phyloP scores from a whole-genome alignment of 176 grass and related monocot species.

The Triticum turgidum region DNA sequence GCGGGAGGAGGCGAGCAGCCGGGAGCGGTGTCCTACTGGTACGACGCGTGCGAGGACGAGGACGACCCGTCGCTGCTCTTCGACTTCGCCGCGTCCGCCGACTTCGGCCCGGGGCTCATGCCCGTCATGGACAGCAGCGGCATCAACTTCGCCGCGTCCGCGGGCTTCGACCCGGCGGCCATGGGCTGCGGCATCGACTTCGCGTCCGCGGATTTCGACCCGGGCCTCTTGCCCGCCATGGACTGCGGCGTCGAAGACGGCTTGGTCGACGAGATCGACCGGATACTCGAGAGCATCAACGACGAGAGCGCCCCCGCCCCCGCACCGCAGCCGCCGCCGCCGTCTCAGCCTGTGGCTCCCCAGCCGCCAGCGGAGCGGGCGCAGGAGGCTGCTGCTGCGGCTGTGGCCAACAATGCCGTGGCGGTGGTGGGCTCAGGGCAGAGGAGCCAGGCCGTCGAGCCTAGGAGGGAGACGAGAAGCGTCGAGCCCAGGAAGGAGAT shows the following conservation, averaged over 20 bases:
- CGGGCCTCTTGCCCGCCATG: slow-evolving; percentile 54
- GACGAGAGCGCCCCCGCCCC: slow-evolving; percentile 31
- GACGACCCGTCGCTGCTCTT: slow-evolving; percentile 37
- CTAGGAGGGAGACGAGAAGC: background rate
- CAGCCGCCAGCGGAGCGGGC: background rate
- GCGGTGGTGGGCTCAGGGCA: background rate
- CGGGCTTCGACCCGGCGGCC: slow-evolving; percentile 57
- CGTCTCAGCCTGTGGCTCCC: background rate
- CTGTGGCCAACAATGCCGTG: slow-evolving; percentile 23
- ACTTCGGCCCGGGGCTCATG: too few relatives aligned
- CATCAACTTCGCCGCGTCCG: slow-evolving; percentile 8
- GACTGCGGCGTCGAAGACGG: slow-evolving; percentile 61
- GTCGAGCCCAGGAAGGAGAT: slow-evolving; percentile 23
- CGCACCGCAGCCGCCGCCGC: background rate
- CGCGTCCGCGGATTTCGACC: slow-evolving; percentile 64
- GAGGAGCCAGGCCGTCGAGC: slow-evolving; percentile 1
- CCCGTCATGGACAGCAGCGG: too few relatives aligned
- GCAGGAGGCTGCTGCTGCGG: background rate
- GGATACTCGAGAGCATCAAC: slow-evolving; percentile 92
- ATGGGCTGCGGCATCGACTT: slow-evolving; percentile 62
- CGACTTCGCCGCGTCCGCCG: too few relatives aligned
- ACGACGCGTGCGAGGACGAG: slow-evolving; percentile 82
- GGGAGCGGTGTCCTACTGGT: slow-evolving; percentile 68
- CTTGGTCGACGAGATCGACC: slow-evolving; percentile 90
- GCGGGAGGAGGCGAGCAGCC: slow-evolving; percentile 37